A percentile compares a stretch with the other conserved stretches of the same genome.
Evolutionary conservation across 345 rosid genomes (phyloP).

Genomic region (Gossypium stocksii): DNA sequence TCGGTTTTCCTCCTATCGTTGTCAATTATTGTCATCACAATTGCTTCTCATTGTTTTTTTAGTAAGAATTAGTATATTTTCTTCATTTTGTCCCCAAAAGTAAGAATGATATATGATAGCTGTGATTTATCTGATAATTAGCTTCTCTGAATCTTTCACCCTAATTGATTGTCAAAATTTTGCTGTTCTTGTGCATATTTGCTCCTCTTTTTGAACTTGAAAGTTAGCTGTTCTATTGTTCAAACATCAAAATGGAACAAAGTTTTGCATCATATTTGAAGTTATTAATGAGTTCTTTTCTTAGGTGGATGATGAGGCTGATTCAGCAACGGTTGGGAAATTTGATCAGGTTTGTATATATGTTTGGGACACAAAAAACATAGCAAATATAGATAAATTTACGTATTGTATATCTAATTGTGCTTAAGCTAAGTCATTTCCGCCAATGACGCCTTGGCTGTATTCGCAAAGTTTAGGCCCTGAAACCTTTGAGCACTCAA

Average conservation of each 20-base stretch:
- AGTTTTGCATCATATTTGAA: neutral
- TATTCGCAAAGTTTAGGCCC: too few relatives aligned
- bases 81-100: neutral
- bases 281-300: slow-evolving; percentile 2
- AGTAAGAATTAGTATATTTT: neutral
- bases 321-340: slow-evolving; percentile 27
- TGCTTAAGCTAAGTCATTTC: too few relatives aligned
- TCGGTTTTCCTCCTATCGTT: neutral
- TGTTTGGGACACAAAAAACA: neutral
- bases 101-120: neutral
- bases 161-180: neutral
- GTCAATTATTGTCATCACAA: neutral
- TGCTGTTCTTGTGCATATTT: neutral
- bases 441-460: too few relatives aligned
- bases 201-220: neutral
- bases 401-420: neutral
- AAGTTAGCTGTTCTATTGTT: slow-evolving; percentile 10
- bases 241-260: neutral
- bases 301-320: slow-evolving; percentile 33
- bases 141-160: neutral
- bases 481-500: too few relatives aligned
- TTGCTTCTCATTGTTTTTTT: neutral
- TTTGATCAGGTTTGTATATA: slow-evolving; percentile 26
- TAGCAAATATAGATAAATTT: neutral
- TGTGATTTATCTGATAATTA: neutral